Base-by-base conservation (phyloP, 2,329 filamentous ascomycete genomes). In the Aspergillus phoenicis region DNA sequence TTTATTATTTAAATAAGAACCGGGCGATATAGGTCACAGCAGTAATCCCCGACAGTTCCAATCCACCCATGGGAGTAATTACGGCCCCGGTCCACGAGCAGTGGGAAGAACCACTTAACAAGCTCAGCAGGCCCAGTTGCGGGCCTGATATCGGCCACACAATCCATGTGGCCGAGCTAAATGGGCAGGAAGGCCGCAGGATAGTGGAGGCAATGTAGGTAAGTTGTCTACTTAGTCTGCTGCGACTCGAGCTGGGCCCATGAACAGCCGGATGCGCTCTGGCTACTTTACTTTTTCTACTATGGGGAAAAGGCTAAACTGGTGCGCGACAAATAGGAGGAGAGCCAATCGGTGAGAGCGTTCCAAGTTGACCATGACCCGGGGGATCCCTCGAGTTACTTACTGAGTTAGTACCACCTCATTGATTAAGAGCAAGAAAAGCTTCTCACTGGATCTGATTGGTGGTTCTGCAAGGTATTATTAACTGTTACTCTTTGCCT, bases 401-500 rank as follows among this genome's bases (percentile, higher is more conserved):
- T 20, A 20, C 20, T 20, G 20, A 20, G 20, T 20, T 20, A 20
- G 20, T 56, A 45, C 53, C 39, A 56, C 53, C 24, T 30, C 33
- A 15, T 45, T 56, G 53, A 56, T 56, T 47, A 30, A 45, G 52
- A 8, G 10, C 30, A 36, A 36, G 11, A 36, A 5, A 36, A 36
- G 26, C n/a, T n/a, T 15, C 15, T 22, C 15, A 43, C 13, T 15
- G 5, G 17, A 8, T 26, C 15, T 56, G 39, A 56, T 56, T 56
- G 53, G 53, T 45, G 20, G 39, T 13, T 33, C 26, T 8, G 39
- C 24, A 56, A 36, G 33, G 53, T 22, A 56, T 56, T 56, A 56
- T 56, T 56, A 43, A 56, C 39, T n/a, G 22, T 56, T 56, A 56
- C 53, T 56, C 28, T 30, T 56, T 28, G 53, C 53, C 47, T 56